These are phyloP conservation scores for Gypsophila paniculata DNA, from an alignment of 179 eudicot genomes.

Conservation along the genomic window DNA sequence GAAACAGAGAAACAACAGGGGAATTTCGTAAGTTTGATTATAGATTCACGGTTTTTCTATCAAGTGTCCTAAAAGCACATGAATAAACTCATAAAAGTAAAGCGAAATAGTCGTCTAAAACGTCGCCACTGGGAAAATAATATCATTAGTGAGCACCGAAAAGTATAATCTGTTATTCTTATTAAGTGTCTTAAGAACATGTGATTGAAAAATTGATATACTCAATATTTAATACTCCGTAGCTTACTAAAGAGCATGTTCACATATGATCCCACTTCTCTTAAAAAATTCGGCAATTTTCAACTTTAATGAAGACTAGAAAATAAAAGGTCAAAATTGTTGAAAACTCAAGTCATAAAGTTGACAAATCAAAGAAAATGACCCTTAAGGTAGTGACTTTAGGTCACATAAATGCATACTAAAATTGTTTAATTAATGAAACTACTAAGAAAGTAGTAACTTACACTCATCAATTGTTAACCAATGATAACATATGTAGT, in stretches of 20 bases:
- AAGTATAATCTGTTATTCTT: no score
- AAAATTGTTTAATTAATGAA: not conserved
- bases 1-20: conserved; percentile 5
- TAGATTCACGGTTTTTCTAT: no score
- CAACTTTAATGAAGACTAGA: no score
- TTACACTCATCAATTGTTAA: not conserved
- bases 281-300: no score
- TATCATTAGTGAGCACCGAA: no score
- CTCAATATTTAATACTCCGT: no score
- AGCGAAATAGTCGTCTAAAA: no score
- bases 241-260: not conserved
- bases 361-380: conserved; percentile 23
- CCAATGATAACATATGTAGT: not conserved
- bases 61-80: no score
- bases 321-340: conserved; percentile 19
- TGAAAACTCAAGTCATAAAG: conserved; percentile 3
- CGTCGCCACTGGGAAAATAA: no score
- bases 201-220: no score
- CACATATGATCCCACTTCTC: not conserved
- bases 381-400: conserved; percentile 4
- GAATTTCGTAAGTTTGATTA: not conserved
- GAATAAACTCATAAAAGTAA: no score
- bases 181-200: no score
- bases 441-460: not conserved
- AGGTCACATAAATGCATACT: not conserved